phyloP scores from a whole-genome alignment of 2,329 filamentous ascomycete genomes.

The Arachnomyces sp. region DNA sequence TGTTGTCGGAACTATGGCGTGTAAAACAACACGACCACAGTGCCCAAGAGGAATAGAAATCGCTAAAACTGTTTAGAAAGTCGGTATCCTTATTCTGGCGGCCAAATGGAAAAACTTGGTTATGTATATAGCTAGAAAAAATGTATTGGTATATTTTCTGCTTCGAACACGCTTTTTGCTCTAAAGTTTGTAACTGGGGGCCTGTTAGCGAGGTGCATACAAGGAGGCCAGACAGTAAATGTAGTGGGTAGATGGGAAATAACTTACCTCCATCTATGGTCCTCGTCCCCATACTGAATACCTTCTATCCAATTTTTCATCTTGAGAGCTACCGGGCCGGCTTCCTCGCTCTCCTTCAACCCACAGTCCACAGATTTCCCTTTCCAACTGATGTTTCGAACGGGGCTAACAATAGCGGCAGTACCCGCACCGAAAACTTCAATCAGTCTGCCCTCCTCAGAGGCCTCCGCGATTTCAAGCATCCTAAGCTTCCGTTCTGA shows the following conservation, averaged over 20 bases:
- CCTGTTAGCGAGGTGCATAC: too few species aligned
- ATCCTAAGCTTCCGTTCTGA: constrained; percentile 89
- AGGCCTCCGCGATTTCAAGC: constrained; percentile 72
- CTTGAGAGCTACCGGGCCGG: constrained; percentile 71
- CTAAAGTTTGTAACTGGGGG: too few species aligned
- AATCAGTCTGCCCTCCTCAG: constrained; percentile 74
- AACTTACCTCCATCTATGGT: constrained; percentile 79
- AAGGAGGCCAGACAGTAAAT: constrained; percentile 5
- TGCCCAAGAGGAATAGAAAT: too few species aligned
- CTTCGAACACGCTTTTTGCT: too few species aligned
- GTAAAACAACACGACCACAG: too few species aligned
- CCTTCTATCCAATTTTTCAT: constrained; percentile 97
- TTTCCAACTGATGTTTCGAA: constrained; percentile 83
- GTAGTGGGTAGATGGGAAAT: not conserved
- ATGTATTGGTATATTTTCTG: constrained; percentile 2
- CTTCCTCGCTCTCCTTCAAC: constrained; percentile 71
- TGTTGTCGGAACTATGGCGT: too few species aligned
- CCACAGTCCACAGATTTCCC: constrained; percentile 76
- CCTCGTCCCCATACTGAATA: constrained; percentile 90
- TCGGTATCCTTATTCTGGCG: too few species aligned
- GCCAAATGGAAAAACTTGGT: too few species aligned
- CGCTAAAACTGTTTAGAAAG: too few species aligned
- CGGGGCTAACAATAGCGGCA: constrained; percentile 85
- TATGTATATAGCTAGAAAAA: not conserved
- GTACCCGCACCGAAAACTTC: constrained; percentile 94